Conservation (phyloP, 2,329 filamentous ascomycete genomes). For the Domatiomyces globalis region DNA sequence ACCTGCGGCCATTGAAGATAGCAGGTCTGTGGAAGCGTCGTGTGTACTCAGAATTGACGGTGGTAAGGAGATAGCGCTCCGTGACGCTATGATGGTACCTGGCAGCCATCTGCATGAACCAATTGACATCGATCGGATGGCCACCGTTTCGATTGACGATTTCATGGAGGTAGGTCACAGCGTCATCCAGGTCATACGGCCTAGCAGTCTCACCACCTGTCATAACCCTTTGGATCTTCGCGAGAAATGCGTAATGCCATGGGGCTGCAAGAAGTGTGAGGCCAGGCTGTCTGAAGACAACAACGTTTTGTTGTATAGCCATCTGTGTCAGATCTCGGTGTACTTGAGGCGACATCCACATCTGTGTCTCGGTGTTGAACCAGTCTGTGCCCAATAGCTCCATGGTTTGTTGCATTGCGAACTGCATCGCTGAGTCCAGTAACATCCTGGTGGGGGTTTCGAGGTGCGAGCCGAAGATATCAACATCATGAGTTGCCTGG, state of each 20-base stretch:
- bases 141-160: background rate
- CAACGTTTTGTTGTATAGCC: background rate
- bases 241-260: background rate
- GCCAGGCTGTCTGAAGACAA: background rate
- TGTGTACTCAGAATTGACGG: too few relatives aligned
- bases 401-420: background rate
- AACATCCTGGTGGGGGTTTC: background rate
- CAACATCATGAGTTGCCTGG: constrained; percentile 11
- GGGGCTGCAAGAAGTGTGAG: background rate
- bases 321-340: background rate
- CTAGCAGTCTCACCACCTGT: background rate
- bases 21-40: too few relatives aligned
- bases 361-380: background rate
- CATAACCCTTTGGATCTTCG: background rate
- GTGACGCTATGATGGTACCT: too few relatives aligned
- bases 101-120: too few relatives aligned
- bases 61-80: too few relatives aligned
- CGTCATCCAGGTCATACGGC: background rate
- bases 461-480: constrained; percentile 7
- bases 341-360: background rate
- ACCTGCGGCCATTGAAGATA: too few relatives aligned
- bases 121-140: background rate
- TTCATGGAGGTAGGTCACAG: background rate
- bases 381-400: background rate
- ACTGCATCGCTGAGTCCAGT: constrained; percentile 1